A percentile compares a stretch with the other conserved stretches of the same genome.
These are phyloP conservation scores for Taxawa tesnikishii DNA, from an alignment of 2,329 filamentous ascomycete species.

Conservation along the genomic window DNA sequence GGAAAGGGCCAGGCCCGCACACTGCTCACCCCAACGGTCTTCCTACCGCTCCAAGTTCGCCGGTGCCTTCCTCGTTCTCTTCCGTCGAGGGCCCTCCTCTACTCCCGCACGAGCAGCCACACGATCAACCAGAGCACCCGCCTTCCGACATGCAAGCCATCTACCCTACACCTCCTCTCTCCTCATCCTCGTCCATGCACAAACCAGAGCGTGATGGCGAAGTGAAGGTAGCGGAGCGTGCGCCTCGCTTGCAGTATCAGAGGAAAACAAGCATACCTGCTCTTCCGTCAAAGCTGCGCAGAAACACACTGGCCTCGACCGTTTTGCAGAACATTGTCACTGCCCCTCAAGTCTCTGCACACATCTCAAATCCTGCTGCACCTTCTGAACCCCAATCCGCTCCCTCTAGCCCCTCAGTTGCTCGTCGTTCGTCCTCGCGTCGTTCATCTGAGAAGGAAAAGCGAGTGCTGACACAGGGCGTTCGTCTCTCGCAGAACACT, in stretches of 20 bases:
- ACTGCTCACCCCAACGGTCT: conserved; percentile 9
- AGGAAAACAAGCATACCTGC: conserved; percentile 12
- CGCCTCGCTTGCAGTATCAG: too few relatives aligned
- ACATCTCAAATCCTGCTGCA: conserved; percentile 57
- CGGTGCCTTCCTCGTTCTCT: conserved; percentile 11
- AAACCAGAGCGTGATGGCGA: conserved; percentile 8
- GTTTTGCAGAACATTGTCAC: conserved; percentile 55
- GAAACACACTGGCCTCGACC: conserved; percentile 27
- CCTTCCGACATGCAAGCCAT: conserved; percentile 8
- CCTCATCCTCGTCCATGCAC: conserved; percentile 25
- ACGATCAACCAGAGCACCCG: conserved; percentile 7
- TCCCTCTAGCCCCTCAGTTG: conserved; percentile 37
- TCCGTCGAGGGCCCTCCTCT: conserved; percentile 15
- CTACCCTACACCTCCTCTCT: conserved; percentile 29
- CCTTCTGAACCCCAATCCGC: conserved; percentile 43
- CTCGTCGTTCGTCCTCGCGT: conserved; percentile 32
- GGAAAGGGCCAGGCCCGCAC: conserved; percentile 7
- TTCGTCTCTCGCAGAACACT: conserved; percentile 67
- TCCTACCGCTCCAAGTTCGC: conserved; percentile 23
- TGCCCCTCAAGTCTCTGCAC: conserved; percentile 51
- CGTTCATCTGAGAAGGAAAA: conserved; percentile 52
- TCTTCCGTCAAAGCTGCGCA: conserved; percentile 18
- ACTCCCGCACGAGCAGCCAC: conserved; percentile 22
- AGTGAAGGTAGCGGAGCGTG: background rate
- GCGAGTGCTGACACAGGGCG: conserved; percentile 69